A percentile compares a stretch with the other conserved stretches of the same genome.
phyloP scores from a whole-genome alignment of 108 stramenopile genomes.

The Asterionellopsis glacialis region DNA sequence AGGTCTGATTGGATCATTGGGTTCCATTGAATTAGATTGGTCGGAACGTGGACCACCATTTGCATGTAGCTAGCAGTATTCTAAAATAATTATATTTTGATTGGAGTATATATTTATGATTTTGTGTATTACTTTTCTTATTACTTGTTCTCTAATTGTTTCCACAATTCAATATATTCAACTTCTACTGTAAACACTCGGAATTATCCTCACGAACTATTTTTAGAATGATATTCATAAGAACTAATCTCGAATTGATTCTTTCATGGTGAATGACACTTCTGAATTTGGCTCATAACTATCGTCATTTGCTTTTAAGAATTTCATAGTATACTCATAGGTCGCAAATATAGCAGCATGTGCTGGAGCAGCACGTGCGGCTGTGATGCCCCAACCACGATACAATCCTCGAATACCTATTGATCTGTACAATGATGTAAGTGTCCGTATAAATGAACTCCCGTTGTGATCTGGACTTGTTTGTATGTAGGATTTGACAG shows the following conservation, averaged over 20 bases:
- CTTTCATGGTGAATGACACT: no score
- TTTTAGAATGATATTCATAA: no score
- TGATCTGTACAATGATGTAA: conserved; percentile 16
- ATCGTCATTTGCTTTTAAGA: conserved; percentile 9
- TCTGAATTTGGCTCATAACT: no score
- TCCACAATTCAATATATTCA: no score
- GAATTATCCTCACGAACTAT: no score
- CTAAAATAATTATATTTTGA: no score
- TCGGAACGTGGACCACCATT: conserved; percentile 38
- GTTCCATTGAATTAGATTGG: conserved; percentile 54
- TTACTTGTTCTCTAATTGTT: no score
- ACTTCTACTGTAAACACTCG: no score
- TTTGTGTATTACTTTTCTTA: no score
- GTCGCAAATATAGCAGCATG: conserved; percentile 47
- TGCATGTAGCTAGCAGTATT: conserved; percentile 21
- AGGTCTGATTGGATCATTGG: conserved; percentile 47
- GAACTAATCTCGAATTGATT: no score
- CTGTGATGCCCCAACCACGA: conserved; percentile 44
- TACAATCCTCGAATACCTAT: conserved; percentile 32
- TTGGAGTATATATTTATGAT: no score
- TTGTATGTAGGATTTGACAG: conserved; percentile 34
- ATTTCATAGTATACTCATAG: conserved; percentile 37
- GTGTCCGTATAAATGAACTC: conserved; percentile 19
- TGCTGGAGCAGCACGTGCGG: conserved; percentile 36
- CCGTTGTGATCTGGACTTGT: conserved; percentile 32